Percentiles rank a stretch among this genome's conserved stretches.
Evolutionary conservation across 768 basidiomycete genomes (phyloP).

Genomic region (Tricholoma sp.): DNA sequence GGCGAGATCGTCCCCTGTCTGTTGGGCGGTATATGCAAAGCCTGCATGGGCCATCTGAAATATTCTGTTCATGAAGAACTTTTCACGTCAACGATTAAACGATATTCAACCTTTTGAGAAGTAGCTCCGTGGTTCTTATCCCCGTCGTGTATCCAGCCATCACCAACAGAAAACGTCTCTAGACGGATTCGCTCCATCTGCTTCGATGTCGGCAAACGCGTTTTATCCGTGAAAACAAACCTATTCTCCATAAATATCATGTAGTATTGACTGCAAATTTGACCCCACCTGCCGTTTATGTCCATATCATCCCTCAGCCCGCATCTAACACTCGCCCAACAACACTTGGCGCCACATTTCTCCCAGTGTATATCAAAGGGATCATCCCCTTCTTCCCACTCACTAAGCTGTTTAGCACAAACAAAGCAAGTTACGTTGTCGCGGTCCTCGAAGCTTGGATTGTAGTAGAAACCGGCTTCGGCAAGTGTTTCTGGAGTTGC

Average conservation of each 20-base stretch:
- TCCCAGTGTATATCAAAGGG: constrained; percentile 78
- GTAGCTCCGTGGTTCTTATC: constrained; percentile 59
- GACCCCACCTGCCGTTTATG: constrained; percentile 44
- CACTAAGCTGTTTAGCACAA: constrained; percentile 76
- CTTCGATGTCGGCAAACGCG: constrained; percentile 61
- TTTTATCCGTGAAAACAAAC: constrained; percentile 51
- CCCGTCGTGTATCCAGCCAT: constrained; percentile 68
- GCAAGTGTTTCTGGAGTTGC: constrained; percentile 76
- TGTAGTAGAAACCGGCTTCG: constrained; percentile 86
- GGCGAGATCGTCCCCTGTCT: constrained; percentile 68
- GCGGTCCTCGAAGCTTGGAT: constrained; percentile 57
- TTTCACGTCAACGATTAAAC: neutral
- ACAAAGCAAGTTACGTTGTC: constrained; percentile 83
- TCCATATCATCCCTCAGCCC: constrained; percentile 56
- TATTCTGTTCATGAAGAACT: neutral
- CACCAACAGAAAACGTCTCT: constrained; percentile 51
- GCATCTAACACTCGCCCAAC: constrained; percentile 82
- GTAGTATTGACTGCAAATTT: neutral
- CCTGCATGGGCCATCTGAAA: constrained; percentile 84
- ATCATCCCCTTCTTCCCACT: constrained; percentile 84
- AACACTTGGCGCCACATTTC: constrained; percentile 60
- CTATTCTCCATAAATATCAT: constrained; percentile 30
- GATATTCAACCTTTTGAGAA: constrained; percentile 53
- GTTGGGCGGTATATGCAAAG: constrained; percentile 73
- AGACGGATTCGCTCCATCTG: constrained; percentile 69